A percentile compares a stretch with the other conserved stretches of the same genome.
Evolutionary conservation across 768 basidiomycete genomes (phyloP).

Genomic region (Russula sp.): DNA sequence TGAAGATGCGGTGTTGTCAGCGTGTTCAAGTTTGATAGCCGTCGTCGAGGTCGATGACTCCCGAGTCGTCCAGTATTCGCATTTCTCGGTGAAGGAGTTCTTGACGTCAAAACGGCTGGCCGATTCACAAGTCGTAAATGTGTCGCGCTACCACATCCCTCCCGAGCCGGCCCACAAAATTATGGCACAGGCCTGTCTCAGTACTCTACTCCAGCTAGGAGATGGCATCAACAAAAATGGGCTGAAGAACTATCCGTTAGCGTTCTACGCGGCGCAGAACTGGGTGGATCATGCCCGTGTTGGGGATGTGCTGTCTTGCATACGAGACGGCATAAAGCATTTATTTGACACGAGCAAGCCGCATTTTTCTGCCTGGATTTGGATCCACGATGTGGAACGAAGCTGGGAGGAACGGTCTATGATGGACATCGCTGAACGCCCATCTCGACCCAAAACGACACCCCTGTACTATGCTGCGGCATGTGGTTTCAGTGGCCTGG

Average conservation of each 20-base stretch:
- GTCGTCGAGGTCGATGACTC: neutral
- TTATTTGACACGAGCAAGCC: neutral
- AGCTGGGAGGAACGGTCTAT: neutral
- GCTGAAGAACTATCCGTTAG: no score
- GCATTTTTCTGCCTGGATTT: neutral
- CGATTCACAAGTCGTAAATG: neutral
- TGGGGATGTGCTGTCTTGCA: neutral
- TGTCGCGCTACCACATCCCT: neutral
- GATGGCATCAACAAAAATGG: neutral
- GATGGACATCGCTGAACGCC: neutral
- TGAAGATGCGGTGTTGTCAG: neutral
- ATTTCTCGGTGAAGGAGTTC: neutral
- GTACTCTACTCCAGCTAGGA: neutral
- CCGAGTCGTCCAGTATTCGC: neutral
- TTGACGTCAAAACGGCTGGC: neutral
- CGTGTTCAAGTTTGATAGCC: neutral
- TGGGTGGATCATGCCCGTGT: neutral
- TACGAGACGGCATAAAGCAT: neutral
- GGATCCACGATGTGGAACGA: neutral
- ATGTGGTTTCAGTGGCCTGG: neutral
- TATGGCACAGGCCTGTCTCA: neutral
- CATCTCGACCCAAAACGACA: neutral
- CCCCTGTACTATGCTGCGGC: neutral
- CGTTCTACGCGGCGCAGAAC: neutral
- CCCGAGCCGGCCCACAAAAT: neutral